A percentile compares a stretch with the other conserved stretches of the same genome.
Conservation (phyloP, 1,284 basidiomycete species). For the Ustilago cynodontis region DNA sequence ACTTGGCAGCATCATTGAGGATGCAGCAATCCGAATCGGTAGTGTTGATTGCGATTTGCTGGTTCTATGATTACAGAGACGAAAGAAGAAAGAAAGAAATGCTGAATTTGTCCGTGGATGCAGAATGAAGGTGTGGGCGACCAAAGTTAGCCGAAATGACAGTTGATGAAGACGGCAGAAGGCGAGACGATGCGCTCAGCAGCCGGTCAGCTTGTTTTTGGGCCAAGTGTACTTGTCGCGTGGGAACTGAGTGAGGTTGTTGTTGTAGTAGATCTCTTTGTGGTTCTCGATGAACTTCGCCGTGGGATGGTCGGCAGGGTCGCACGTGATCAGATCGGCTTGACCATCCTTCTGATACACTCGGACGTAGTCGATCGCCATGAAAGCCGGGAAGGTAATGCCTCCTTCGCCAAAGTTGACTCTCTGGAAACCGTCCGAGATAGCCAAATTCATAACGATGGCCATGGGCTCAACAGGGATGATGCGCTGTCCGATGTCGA, state of each 20-base stretch:
- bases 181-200: constrained; percentile 19
- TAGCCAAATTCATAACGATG: constrained; percentile 65
- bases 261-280: constrained; percentile 63
- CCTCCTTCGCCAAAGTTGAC: constrained; percentile 53
- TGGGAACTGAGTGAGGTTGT: constrained; percentile 60
- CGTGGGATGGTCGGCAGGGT: constrained; percentile 65
- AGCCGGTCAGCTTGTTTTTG: constrained; percentile 57
- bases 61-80: constrained; percentile 5
- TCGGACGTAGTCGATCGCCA: constrained; percentile 62
- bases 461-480: constrained; percentile 67
- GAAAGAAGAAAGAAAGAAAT: not conserved
- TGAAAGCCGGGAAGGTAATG: constrained; percentile 57
- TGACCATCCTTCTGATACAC: constrained; percentile 66
- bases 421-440: constrained; percentile 63
- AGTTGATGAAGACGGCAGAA: not conserved
- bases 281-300: constrained; percentile 64
- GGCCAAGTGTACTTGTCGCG: constrained; percentile 58
- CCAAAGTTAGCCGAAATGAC: not conserved
- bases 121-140: not conserved
- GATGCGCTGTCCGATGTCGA: constrained; percentile 60
- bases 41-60: not conserved
- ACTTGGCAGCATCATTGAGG: not conserved
- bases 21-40: not conserved
- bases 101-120: constrained; percentile 8
- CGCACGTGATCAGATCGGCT: constrained; percentile 49